A percentile compares a stretch with the other conserved stretches of the same genome.
Evolutionary conservation across 148 eudicot species (phyloP).

Genomic region (Tetragonia tetragonoides): DNA sequence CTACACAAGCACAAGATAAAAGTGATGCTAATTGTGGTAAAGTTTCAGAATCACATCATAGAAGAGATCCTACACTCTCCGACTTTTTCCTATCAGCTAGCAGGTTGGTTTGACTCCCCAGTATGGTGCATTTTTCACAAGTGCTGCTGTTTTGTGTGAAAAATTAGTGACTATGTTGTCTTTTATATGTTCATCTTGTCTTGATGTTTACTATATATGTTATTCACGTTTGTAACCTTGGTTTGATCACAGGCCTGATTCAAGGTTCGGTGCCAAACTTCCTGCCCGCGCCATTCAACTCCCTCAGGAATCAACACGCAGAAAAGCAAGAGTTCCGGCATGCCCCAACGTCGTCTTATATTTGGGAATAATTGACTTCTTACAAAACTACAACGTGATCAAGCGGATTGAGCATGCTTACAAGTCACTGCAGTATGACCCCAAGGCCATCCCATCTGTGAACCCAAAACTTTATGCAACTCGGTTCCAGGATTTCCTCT

Average conservation of each 20-base stretch:
- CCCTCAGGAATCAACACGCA: background rate
- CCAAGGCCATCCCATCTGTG: constrained; percentile 35
- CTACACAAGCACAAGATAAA: constrained; percentile 10
- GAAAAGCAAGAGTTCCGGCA: constrained; percentile 1
- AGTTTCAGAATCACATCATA: constrained; percentile 17
- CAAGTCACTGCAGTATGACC: constrained; percentile 37
- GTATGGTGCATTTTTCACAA: no score
- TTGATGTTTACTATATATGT: background rate
- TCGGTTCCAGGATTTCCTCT: constrained; percentile 40
- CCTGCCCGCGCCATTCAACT: constrained; percentile 31
- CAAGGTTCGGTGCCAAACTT: constrained; percentile 35
- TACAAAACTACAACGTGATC: constrained; percentile 39
- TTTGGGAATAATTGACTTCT: constrained; percentile 41
- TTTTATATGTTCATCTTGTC: no score
- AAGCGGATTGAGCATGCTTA: constrained; percentile 42
- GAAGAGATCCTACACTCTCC: constrained; percentile 44
- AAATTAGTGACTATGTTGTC: no score
- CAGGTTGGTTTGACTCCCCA: constrained; percentile 28
- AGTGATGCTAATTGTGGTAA: constrained; percentile 19
- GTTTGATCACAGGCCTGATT: constrained; percentile 10
- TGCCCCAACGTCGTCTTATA: constrained; percentile 22
- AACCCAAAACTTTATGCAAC: constrained; percentile 36
- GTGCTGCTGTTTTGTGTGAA: no score
- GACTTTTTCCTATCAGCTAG: constrained; percentile 26
- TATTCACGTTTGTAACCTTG: background rate